These are phyloP conservation scores for Leccinum uliginosum DNA, from an alignment of 768 basidiomycete genomes.

Conservation along the genomic window DNA sequence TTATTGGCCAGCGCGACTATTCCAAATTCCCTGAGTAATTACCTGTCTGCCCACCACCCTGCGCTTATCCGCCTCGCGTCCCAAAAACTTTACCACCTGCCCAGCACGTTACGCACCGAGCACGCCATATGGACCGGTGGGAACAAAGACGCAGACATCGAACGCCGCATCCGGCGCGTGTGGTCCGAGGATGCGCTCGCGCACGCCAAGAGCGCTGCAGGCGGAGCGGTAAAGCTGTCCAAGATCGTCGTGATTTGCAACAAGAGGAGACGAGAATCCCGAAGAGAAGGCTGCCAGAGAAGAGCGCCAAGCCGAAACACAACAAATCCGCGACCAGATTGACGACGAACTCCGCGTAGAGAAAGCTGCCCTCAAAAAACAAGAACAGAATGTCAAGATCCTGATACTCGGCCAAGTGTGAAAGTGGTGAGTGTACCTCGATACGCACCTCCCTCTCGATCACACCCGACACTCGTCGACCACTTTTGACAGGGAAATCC, in stretches of 20 bases:
- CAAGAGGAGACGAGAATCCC: conserved; percentile 55
- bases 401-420: conserved; percentile 64
- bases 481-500: conserved; percentile 50
- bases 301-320: conserved; percentile 51
- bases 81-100: conserved; percentile 75
- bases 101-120: conserved; percentile 63
- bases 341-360: conserved; percentile 54
- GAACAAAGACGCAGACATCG: conserved; percentile 77
- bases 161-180: conserved; percentile 65
- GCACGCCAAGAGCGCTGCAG: conserved; percentile 22
- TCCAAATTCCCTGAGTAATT: conserved; percentile 65
- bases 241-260: conserved; percentile 86
- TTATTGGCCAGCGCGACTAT: conserved; percentile 85
- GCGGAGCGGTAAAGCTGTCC: conserved; percentile 37
- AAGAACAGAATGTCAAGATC: conserved; percentile 49
- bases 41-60: conserved; percentile 62
- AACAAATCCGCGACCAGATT: conserved; percentile 55
- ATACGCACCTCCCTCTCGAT: not conserved
- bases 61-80: conserved; percentile 67
- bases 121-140: conserved; percentile 75
- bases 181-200: conserved; percentile 63
- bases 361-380: conserved; percentile 38
- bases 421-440: conserved; percentile 47
- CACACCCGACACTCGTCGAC: not conserved
- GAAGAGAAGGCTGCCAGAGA: conserved; percentile 44